Base-by-base conservation (phyloP, 768 basidiomycete species). In the Pisolithus orientalis region DNA sequence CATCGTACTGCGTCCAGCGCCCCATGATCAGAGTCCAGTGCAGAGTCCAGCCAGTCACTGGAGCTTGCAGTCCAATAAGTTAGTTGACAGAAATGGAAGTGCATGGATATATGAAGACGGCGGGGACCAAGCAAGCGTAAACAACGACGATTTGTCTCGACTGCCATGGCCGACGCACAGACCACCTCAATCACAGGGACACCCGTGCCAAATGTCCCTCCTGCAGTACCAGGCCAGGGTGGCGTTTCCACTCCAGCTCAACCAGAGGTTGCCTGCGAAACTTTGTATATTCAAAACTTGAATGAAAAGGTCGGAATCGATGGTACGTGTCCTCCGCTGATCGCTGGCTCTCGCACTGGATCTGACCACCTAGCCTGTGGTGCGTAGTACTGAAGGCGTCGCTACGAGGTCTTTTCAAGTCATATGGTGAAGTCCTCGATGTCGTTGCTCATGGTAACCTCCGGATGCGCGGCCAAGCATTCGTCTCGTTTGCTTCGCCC, bases 391-490 rank as follows among this genome's bases (percentile, higher is more conserved):
- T 99, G 57, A 96, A 94, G 70, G 75, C 90, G 49, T 91, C 93
- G 4, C 73, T 99, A 44, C 79, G 82, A 11, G 87, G 87, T 32
- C 76, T 99, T 29, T 98, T 99, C 79, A 92, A 92, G 68, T 79
- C 85, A 13, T 99, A 97, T 62, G 92, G 94, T 11, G 85, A 90
- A 56, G 88, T 99, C 16, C 71, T 97, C 27, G 92, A 95, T 64
- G 92, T 99, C n/a, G 88, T 94, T 17, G 94, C 94, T 9, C 96
- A 99, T 68, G 72, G 77, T 49, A 98, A 96, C 74, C 71, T 99
- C 54, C 84, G 96, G 38, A 99, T 99, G 96, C 80, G 96, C 38
- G 96, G 96, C 14, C 96, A 99, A 72, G 96, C 96, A 4, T 99
- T 99, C 65, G 91, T 99, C 37, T 92, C 90, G 37, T 96, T 99